phyloP scores from a whole-genome alignment of 805 yeast genomes.

The Pichia heedii region DNA sequence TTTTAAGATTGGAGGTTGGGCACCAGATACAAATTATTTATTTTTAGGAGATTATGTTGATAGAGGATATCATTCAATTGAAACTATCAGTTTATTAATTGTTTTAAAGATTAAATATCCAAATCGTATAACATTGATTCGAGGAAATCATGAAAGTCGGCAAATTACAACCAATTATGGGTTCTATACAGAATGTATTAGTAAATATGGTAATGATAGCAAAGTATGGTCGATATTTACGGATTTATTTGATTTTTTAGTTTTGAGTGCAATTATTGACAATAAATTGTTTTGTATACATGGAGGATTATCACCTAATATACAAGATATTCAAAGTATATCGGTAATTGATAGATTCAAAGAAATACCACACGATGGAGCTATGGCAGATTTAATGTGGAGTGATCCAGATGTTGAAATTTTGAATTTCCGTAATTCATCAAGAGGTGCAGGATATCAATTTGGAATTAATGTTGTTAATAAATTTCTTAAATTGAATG shows the following conservation, averaged over 20 bases:
- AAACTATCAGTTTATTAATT: conserved; percentile 77
- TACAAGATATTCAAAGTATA: conserved; percentile 89
- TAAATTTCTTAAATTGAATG: conserved; percentile 71
- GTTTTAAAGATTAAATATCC: conserved; percentile 87
- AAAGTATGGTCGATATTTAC: conserved; percentile 86
- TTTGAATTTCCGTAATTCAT: conserved; percentile 74
- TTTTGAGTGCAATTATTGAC: conserved; percentile 84
- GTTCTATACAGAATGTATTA: conserved; percentile 86
- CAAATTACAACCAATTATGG: conserved; percentile 98
- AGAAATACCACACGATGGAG: conserved; percentile 98
- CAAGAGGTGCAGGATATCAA: conserved; percentile 97
- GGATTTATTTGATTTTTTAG: conserved; percentile 85
- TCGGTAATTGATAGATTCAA: conserved; percentile 81
- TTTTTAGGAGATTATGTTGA: conserved; percentile 96
- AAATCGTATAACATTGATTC: conserved; percentile 62
- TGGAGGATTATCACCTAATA: conserved; percentile 93
- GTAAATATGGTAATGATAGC: conserved; percentile 69
- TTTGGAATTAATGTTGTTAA: conserved; percentile 89
- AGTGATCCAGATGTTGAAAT: conserved; percentile 88
- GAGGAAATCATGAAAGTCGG: conserved; percentile 96
- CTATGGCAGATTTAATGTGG: conserved; percentile 99
- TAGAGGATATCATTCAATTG: conserved; percentile 88
- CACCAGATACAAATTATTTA: conserved; percentile 88
- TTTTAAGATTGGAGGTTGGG: conserved; percentile 85
- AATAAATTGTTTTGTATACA: conserved; percentile 88